Evolutionary conservation across 352 stramenopile genomes (phyloP), one percentile per base, ranked within the genome.

Genomic region (Thraustochytrium striatum): DNA sequence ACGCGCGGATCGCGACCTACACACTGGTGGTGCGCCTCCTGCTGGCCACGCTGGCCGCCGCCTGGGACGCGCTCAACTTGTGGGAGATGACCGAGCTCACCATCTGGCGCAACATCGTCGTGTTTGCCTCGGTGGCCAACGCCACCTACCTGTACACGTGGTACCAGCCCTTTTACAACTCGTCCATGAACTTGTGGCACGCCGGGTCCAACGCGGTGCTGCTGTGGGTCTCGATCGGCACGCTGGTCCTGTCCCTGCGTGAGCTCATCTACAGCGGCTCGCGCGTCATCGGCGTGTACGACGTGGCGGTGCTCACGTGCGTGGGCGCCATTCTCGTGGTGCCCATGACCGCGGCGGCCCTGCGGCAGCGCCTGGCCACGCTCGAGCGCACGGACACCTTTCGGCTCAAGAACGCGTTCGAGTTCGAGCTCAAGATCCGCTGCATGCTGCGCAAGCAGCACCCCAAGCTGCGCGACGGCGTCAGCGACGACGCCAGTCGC

Each of bases 341-440:
- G 3, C 62, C 62, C 16, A 38, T 73, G 9, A 59, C 44, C 2
- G 11, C 2, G 0, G 57, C 59, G n/a, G 11, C 47, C 7, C 30
- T 59, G 36, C 62, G 47, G 11, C 8, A 57, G 7, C 62, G 62
- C 3, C 25, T 73, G 1, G 8, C 28, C 19, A 5, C 9, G 36
- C 35, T 73, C 5, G 7, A 16, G 8, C 3, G 39, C 3, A 5
- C 35, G 8, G 62, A 73, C 35, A 73, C 44, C 11, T 73, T 73
- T n/a, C 62, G 36, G 8, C 2, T 73, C 35, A 38, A 41, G 7
- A 73, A 73, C 47, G 11, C 62, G 41, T 73, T 44, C 39, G 62
- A 73, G 39, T 36, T 73, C 25, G 62, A 73, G 44, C 47, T 73
- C 7, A 73, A 73, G 47, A 35, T 73, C 32, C 62, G 62, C 32